A percentile compares a stretch with the other conserved stretches of the same genome.
Conservation (phyloP, 75 land plant species). For the Ceratopteris richardii region DNA sequence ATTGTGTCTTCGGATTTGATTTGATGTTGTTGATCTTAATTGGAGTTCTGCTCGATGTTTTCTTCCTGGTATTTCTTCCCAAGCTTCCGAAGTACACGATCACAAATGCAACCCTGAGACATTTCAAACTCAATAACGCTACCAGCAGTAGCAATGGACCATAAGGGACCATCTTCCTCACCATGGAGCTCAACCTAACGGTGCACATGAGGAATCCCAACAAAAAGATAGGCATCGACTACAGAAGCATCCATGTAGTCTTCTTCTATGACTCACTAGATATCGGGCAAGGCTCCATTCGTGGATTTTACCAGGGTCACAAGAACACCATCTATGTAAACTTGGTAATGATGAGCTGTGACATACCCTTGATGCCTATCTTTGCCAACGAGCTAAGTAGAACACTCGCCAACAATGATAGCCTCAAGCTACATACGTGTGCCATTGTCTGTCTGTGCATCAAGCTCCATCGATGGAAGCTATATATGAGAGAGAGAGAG, state of each 20-base stretch:
- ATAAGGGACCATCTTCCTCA: background rate
- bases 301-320: conserved; percentile 23
- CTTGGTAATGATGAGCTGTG: background rate
- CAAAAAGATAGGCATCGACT: conserved; percentile 28
- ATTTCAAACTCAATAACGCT: background rate
- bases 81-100: conserved; percentile 4
- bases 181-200: conserved; percentile 9
- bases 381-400: too few relatives aligned
- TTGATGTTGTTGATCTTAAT: background rate
- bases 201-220: conserved; percentile 21
- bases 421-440: conserved; percentile 5
- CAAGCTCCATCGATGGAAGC: conserved; percentile 12
- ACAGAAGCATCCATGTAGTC: conserved; percentile 9
- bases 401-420: background rate
- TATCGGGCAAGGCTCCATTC: conserved; percentile 13
- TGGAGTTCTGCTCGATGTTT: background rate
- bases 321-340: conserved; percentile 11
- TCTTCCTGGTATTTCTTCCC: conserved; percentile 2
- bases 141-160: too few relatives aligned
- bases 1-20: too few relatives aligned
- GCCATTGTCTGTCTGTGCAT: conserved; percentile 8
- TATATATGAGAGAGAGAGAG: background rate
- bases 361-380: too few relatives aligned
- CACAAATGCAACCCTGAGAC: background rate
- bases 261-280: conserved; percentile 5